These are phyloP conservation scores for Serpula lacrymans DNA, from an alignment of 768 basidiomycete genomes.

Conservation along the genomic window DNA sequence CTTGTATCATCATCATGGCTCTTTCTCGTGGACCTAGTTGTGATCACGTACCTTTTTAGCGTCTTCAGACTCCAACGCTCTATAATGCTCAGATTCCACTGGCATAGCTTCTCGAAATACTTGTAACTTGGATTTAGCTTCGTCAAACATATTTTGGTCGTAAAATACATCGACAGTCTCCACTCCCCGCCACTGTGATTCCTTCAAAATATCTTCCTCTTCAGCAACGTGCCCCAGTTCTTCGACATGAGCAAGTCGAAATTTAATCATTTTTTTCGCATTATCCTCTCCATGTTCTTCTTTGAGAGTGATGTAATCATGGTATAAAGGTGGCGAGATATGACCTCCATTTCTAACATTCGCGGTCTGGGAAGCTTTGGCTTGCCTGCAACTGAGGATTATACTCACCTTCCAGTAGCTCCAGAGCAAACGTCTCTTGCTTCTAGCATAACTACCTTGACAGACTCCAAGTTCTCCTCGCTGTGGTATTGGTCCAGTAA, in stretches of 20 bases:
- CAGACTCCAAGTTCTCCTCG: constrained; percentile 15
- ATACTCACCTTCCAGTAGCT: constrained; percentile 65
- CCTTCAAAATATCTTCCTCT: constrained; percentile 49
- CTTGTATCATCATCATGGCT: neutral
- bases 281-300: constrained; percentile 39
- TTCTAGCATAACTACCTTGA: constrained; percentile 71
- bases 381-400: neutral
- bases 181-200: constrained; percentile 56
- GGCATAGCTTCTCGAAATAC: constrained; percentile 49
- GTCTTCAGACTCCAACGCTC: constrained; percentile 29
- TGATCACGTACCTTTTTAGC: constrained; percentile 32
- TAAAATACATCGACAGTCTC: constrained; percentile 58
- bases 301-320: constrained; percentile 51
- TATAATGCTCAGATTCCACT: constrained; percentile 36
- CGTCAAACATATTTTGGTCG: constrained; percentile 36
- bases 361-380: neutral
- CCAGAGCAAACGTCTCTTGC: constrained; percentile 76
- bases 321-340: constrained; percentile 55
- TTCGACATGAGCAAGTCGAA: constrained; percentile 56
- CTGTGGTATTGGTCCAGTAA: constrained; percentile 38
- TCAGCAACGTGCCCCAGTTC: constrained; percentile 46
- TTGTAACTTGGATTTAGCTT: constrained; percentile 39
- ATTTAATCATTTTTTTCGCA: constrained; percentile 55
- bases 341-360: constrained; percentile 65
- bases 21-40: constrained; percentile 8